Percentiles rank a stretch among this genome's conserved stretches.
Evolutionary conservation across 1,139 yeast species (phyloP).

Genomic region (Diutina scorzettiae): DNA sequence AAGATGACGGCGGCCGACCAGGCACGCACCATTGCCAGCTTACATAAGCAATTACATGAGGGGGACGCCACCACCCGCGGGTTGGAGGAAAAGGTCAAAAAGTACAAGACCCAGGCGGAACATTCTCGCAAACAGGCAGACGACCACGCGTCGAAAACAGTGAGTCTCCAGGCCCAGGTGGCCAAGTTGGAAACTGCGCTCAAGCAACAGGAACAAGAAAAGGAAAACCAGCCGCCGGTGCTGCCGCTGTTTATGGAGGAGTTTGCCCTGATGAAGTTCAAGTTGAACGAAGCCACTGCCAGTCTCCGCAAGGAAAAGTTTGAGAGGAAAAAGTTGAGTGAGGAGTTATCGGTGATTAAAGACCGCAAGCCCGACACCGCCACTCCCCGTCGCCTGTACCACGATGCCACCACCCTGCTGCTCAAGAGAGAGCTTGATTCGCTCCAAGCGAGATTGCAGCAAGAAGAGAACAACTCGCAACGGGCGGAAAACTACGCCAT

Average conservation of each 20-base stretch:
- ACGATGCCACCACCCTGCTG: conserved; percentile 3
- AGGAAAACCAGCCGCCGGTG: conserved; percentile 27
- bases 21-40: conserved; percentile 6
- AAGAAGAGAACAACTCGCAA: conserved; percentile 30
- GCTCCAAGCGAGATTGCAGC: conserved; percentile 24
- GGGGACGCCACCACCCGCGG: conserved; percentile 11
- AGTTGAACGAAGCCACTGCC: conserved; percentile 42
- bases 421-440: conserved; percentile 20
- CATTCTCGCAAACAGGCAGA: conserved; percentile 14
- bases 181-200: conserved; percentile 14
- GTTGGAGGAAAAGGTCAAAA: conserved; percentile 11
- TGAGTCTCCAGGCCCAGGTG: conserved; percentile 16
- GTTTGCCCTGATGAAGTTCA: conserved; percentile 37
- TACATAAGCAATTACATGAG: conserved; percentile 7
- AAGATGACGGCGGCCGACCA: conserved; percentile 1
- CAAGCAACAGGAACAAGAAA: conserved; percentile 14
- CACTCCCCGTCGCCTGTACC: conserved; percentile 1
- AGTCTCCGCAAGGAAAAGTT: conserved; percentile 38
- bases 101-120: conserved; percentile 28
- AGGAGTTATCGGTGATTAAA: conserved; percentile 40
- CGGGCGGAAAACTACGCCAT: conserved; percentile 37
- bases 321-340: conserved; percentile 42
- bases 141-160: conserved; percentile 19
- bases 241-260: conserved; percentile 23
- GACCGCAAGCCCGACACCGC: background rate